Evolutionary conservation across 164 flowering plant genomes (phyloP).

Genomic region (Malania oleifera): DNA sequence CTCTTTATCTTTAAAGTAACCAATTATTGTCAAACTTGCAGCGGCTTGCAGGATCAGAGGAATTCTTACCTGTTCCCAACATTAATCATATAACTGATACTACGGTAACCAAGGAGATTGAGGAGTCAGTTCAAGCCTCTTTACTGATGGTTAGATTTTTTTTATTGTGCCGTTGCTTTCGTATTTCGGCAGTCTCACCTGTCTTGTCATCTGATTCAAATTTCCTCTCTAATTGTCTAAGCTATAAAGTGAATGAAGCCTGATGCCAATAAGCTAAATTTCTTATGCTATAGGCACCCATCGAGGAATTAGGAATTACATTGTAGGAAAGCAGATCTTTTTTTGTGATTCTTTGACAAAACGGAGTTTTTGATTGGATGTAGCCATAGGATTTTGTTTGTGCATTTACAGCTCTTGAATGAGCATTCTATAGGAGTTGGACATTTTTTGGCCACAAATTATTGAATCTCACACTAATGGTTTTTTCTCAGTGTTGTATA

Average conservation of each 20-base stretch:
- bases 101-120: conserved; percentile 38
- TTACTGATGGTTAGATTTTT: conserved; percentile 39
- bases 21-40: conserved; percentile 27
- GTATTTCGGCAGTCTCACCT: not conserved
- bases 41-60: conserved; percentile 83
- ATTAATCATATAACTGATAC: conserved; percentile 23
- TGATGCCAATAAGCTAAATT: not conserved
- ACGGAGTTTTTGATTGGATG: conserved; percentile 3
- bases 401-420: not conserved
- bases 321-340: not conserved
- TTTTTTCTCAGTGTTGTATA: not conserved
- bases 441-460: not conserved
- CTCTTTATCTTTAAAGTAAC: not conserved
- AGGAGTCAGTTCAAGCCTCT: conserved; percentile 39
- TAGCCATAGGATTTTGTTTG: not conserved
- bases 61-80: conserved; percentile 52
- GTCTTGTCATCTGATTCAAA: not conserved
- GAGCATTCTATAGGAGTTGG: not conserved
- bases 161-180: not conserved
- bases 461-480: not conserved
- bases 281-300: not conserved
- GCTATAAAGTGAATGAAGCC: not conserved
- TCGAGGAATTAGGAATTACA: not conserved
- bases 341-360: not conserved
- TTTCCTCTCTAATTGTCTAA: not conserved